Evolutionary conservation across 2,329 filamentous ascomycete genomes (phyloP).

Genomic region (Aspergillus jensenii): DNA sequence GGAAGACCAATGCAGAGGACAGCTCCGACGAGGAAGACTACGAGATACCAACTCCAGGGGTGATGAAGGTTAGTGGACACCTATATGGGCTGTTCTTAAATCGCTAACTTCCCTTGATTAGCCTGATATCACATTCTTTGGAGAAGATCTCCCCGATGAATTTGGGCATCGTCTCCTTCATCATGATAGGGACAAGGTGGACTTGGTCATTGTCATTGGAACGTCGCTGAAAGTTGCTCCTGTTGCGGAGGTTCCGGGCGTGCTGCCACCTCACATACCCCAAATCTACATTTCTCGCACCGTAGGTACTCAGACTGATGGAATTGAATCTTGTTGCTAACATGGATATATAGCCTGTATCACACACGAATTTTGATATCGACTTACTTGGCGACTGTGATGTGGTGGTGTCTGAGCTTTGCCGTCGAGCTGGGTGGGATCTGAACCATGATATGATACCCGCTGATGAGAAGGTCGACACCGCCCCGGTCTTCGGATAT

Average conservation of each 20-base stretch:
- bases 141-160: conserved; percentile 79
- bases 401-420: conserved; percentile 82
- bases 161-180: conserved; percentile 81
- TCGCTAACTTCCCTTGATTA: conserved; percentile 24
- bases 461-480: conserved; percentile 60
- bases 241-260: conserved; percentile 85
- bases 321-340: conserved; percentile 1
- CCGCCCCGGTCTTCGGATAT: conserved; percentile 52
- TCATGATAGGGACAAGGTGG: conserved; percentile 75
- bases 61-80: conserved; percentile 65
- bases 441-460: conserved; percentile 81
- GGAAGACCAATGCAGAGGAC: conserved; percentile 56
- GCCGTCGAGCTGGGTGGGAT: conserved; percentile 76
- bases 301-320: conserved; percentile 40
- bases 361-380: conserved; percentile 93
- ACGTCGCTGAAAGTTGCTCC: conserved; percentile 95
- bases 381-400: conserved; percentile 96
- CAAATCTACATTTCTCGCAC: conserved; percentile 88
- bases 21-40: conserved; percentile 61
- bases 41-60: conserved; percentile 66
- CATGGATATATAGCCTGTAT: conserved; percentile 59
- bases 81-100: not conserved
- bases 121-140: conserved; percentile 98
- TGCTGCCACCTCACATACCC: conserved; percentile 74
- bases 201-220: conserved; percentile 93